A percentile compares a stretch with the other conserved stretches of the same genome.
Conservation (phyloP, 2,329 filamentous ascomycete genomes). For the Aspergillus fijiensis region DNA sequence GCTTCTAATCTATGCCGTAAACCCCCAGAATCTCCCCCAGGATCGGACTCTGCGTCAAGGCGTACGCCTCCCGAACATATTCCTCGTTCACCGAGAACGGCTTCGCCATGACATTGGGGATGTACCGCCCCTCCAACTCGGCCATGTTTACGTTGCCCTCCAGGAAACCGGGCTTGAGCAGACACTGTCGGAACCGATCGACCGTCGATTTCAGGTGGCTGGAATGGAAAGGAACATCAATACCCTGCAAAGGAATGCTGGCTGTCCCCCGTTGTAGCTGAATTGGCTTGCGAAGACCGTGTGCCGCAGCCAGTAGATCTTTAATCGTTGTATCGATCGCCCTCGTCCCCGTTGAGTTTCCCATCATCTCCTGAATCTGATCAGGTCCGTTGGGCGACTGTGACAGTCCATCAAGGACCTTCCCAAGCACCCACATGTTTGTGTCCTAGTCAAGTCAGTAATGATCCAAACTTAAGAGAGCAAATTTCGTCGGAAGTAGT, state of each 20-base stretch:
- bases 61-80: constrained; percentile 97
- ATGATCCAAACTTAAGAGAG: neutral
- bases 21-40: constrained; percentile 15
- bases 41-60: constrained; percentile 62
- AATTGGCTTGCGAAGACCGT: constrained; percentile 67
- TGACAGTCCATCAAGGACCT: constrained; percentile 15
- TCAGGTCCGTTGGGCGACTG: constrained; percentile 4
- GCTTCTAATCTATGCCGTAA: neutral
- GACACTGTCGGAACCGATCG: constrained; percentile 93
- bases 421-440: constrained; percentile 20
- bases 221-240: constrained; percentile 89
- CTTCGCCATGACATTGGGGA: constrained; percentile 91
- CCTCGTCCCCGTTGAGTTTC: neutral
- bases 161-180: constrained; percentile 42
- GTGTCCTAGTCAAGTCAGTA: constrained; percentile 8
- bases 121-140: constrained; percentile 94
- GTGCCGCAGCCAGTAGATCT: constrained; percentile 70
- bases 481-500: neutral
- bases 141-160: constrained; percentile 76
- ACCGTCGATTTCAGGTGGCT: constrained; percentile 94
- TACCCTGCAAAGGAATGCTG: constrained; percentile 88
- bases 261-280: constrained; percentile 92
- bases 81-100: constrained; percentile 93
- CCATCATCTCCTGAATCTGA: neutral
- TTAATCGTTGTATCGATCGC: constrained; percentile 7